These are phyloP conservation scores for Forsythia viridissima DNA, from an alignment of 257 asterid genomes.

Conservation along the genomic window DNA sequence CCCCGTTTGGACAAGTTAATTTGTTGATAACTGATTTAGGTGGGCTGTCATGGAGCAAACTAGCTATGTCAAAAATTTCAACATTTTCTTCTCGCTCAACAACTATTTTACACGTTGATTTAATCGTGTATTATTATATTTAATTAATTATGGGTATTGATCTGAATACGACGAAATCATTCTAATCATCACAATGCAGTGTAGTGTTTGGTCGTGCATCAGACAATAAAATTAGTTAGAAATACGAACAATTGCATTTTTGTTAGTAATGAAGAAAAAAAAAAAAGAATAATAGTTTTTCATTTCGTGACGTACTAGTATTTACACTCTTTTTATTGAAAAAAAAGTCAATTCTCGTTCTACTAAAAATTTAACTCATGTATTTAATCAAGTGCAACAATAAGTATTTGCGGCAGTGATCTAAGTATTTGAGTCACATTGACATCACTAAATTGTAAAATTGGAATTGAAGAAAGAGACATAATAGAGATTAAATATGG, in stretches of 20 bases:
- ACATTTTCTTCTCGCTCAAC: not conserved
- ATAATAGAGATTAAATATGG: constrained; percentile 23
- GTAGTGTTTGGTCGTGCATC: no score
- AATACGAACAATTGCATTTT: not conserved
- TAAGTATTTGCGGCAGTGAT: no score
- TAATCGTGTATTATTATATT: not conserved
- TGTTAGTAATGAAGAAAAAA: no score
- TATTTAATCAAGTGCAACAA: not conserved
- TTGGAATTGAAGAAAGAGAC: not conserved
- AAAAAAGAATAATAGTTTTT: not conserved
- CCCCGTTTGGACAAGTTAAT: constrained; percentile 24
- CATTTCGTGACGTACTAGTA: not conserved
- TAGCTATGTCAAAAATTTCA: not conserved
- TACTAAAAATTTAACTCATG: not conserved
- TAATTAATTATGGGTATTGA: no score
- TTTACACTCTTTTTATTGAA: no score
- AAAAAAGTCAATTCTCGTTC: not conserved
- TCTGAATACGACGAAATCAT: no score
- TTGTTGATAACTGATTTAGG: not conserved
- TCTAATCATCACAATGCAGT: no score
- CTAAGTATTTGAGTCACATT: no score
- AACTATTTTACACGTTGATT: not conserved
- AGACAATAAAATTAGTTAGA: not conserved
- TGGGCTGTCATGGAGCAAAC: not conserved
- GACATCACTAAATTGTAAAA: not conserved